phyloP scores from a whole-genome alignment of 1,139 yeast species.

The Zygoascus hellenicus region DNA sequence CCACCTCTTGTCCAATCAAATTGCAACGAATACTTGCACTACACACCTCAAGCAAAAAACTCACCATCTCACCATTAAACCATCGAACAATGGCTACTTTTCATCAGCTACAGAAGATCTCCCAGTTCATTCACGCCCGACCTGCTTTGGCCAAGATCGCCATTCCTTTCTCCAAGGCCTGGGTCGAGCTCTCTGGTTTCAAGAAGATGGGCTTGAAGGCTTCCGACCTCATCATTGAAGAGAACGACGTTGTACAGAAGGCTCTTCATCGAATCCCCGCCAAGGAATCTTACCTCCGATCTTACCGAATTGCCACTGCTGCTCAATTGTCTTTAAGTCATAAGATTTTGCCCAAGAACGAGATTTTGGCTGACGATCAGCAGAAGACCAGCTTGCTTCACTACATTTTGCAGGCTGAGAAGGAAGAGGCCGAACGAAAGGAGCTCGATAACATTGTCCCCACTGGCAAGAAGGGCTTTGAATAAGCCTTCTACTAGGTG shows the following conservation, averaged over 20 bases:
- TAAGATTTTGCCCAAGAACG: constrained; percentile 74
- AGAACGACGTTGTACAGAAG: constrained; percentile 77
- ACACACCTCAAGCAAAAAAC: background rate
- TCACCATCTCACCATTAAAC: background rate
- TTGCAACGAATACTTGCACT: background rate
- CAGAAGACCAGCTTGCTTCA: constrained; percentile 85
- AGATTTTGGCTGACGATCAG: constrained; percentile 70
- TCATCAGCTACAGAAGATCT: constrained; percentile 75
- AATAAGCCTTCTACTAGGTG: background rate
- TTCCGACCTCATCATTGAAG: constrained; percentile 85
- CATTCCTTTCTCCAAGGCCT: constrained; percentile 73
- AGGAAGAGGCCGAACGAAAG: constrained; percentile 80
- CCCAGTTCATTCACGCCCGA: constrained; percentile 74
- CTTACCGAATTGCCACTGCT: constrained; percentile 86
- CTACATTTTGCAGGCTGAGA: constrained; percentile 71
- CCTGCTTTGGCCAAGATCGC: constrained; percentile 71
- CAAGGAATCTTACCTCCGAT: constrained; percentile 80
- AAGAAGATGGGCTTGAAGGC: constrained; percentile 80
- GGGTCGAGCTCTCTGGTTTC: constrained; percentile 76
- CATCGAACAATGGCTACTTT: constrained; percentile 53
- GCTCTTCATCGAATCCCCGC: constrained; percentile 86
- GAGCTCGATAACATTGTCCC: constrained; percentile 72
- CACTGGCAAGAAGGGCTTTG: constrained; percentile 8
- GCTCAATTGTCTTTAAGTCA: constrained; percentile 82
- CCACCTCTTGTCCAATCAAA: background rate